phyloP scores from a whole-genome alignment of 108 stramenopile genomes.

The Nannochloropsis salina region DNA sequence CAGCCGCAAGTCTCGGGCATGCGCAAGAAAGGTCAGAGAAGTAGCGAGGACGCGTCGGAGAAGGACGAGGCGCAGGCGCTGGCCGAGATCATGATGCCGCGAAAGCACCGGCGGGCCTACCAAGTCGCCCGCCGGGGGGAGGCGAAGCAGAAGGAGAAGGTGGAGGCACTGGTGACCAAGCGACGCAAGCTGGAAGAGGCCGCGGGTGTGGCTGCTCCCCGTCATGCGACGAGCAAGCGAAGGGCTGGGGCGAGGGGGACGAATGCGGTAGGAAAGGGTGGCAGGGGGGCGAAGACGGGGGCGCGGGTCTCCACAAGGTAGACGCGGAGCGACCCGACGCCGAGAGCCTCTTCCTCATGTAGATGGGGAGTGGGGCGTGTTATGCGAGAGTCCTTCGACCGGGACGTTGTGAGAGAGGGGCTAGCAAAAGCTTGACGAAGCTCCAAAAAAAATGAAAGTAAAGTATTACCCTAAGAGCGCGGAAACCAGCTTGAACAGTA shows the following conservation, averaged over 20 bases:
- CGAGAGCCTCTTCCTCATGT: no score
- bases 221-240: constrained; percentile 53
- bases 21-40: neutral
- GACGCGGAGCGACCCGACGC: no score
- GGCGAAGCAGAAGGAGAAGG: constrained; percentile 63
- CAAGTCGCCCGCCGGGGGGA: constrained; percentile 27
- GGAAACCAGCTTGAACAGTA: no score
- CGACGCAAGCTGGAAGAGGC: constrained; percentile 64
- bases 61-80: constrained; percentile 31
- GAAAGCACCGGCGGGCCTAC: constrained; percentile 6
- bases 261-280: neutral
- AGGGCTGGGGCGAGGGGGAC: constrained; percentile 30
- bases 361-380: no score
- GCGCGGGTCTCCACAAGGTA: no score
- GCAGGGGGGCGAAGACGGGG: neutral
- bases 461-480: no score
- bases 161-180: constrained; percentile 66
- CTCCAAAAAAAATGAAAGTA: no score
- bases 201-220: constrained; percentile 27
- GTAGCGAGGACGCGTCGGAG: neutral
- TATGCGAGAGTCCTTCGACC: no score
- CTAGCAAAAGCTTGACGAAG: no score
- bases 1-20: no score
- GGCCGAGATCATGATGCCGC: constrained; percentile 28
- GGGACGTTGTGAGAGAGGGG: no score